These are phyloP conservation scores for Ceratobasidium sp. DNA, from an alignment of 1,284 basidiomycete species.

Conservation along the genomic window DNA sequence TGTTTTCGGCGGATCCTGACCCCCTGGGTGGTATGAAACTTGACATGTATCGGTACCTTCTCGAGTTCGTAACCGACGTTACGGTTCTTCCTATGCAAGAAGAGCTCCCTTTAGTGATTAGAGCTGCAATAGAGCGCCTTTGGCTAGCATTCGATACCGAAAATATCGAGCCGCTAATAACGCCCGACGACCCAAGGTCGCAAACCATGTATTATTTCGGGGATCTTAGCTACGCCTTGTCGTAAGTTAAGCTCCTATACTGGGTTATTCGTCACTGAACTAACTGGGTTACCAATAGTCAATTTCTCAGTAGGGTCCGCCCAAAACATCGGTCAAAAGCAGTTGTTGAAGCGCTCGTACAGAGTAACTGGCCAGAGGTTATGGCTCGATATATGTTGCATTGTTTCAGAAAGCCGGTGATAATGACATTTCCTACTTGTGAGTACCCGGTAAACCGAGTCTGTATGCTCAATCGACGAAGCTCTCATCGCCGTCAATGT, in stretches of 20 bases:
- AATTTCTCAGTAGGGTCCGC: background rate
- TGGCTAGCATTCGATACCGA: slow-evolving; percentile 12
- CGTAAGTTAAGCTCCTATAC: background rate
- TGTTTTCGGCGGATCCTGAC: background rate
- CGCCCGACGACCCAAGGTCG: background rate
- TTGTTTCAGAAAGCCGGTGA: background rate
- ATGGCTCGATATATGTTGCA: slow-evolving; percentile 3
- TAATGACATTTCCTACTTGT: background rate
- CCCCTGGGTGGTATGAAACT: background rate
- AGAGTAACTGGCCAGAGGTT: background rate
- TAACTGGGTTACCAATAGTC: background rate
- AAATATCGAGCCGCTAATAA: background rate
- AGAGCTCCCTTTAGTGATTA: background rate
- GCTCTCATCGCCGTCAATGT: background rate
- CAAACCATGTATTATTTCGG: slow-evolving; percentile 10
- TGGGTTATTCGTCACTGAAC: background rate
- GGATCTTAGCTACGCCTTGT: background rate
- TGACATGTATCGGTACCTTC: slow-evolving; percentile 12
- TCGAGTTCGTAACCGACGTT: background rate
- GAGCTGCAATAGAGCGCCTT: slow-evolving; percentile 10
- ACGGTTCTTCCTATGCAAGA: background rate
- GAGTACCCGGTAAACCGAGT: background rate
- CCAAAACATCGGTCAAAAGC: background rate
- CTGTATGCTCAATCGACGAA: background rate
- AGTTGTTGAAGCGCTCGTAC: background rate